Evolutionary conservation across 352 stramenopile species (phyloP).

Genomic region (Globisporangium nodosum): DNA sequence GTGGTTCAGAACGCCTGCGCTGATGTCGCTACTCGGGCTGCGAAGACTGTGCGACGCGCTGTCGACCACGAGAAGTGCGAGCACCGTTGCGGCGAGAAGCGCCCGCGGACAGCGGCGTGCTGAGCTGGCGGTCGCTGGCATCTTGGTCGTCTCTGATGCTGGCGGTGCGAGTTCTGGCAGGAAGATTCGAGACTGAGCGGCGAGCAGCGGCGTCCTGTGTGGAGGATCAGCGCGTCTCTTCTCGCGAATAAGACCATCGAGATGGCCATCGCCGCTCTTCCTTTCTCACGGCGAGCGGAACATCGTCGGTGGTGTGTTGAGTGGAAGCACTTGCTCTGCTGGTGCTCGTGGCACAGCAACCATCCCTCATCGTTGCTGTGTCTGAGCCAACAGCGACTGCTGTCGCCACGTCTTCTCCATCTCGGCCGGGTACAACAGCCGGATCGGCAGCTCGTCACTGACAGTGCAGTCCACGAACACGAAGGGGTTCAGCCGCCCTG

Average conservation of each 20-base stretch:
- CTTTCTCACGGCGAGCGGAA: too few species aligned
- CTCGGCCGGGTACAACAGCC: background rate
- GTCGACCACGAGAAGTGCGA: background rate
- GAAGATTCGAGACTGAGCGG: background rate
- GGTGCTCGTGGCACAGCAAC: too few species aligned
- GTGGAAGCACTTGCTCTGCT: too few species aligned
- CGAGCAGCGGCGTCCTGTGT: background rate
- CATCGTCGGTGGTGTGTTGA: too few species aligned
- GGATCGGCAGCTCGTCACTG: background rate
- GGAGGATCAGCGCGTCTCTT: background rate
- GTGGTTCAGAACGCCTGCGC: background rate
- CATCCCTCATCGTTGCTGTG: background rate
- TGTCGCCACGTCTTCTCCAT: background rate
- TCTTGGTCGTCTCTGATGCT: background rate
- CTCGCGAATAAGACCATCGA: background rate
- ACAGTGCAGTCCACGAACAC: background rate
- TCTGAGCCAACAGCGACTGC: background rate
- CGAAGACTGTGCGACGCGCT: background rate
- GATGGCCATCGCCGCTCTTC: too few species aligned
- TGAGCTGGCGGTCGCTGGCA: background rate
- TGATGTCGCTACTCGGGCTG: background rate
- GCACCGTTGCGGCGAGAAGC: background rate
- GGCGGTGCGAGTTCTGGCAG: background rate
- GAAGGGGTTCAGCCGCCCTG: background rate
- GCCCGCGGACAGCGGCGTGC: background rate